Conservation (phyloP, 2,329 filamentous ascomycete genomes). For the Coniochaeta sp. region DNA sequence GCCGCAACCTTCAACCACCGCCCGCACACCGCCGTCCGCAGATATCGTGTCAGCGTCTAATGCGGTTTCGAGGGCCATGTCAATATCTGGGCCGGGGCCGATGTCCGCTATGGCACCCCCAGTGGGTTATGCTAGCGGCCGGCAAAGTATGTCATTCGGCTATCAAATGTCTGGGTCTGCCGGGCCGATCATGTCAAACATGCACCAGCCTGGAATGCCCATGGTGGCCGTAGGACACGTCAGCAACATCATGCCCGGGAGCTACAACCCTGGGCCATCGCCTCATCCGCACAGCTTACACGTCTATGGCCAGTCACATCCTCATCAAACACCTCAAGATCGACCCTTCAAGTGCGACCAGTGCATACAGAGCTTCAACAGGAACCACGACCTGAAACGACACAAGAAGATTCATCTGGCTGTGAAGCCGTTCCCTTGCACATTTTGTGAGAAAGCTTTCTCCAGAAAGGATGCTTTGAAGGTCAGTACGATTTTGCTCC, state of each 20-base stretch:
- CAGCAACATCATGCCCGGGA: conserved; percentile 27
- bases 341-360: conserved; percentile 91
- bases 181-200: conserved; percentile 18
- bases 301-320: conserved; percentile 51
- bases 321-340: conserved; percentile 49
- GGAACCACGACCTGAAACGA: conserved; percentile 92
- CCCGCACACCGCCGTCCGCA: neutral
- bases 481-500: too few species aligned
- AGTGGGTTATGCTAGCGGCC: conserved; percentile 16
- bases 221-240: conserved; percentile 52
- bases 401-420: conserved; percentile 93
- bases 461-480: conserved; percentile 94
- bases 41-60: conserved; percentile 5
- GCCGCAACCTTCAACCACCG: neutral
- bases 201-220: conserved; percentile 32
- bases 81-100: neutral
- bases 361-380: conserved; percentile 88
- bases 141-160: conserved; percentile 37
- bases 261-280: neutral
- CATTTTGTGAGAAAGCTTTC: conserved; percentile 90
- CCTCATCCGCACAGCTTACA: conserved; percentile 20
- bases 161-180: conserved; percentile 28
- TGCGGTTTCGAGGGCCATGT: conserved; percentile 19
- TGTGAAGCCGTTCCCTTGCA: conserved; percentile 92
- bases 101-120: conserved; percentile 21